These are phyloP conservation scores for Bimuria novae-zelandiae DNA, from an alignment of 2,329 filamentous ascomycete species.

Conservation along the genomic window DNA sequence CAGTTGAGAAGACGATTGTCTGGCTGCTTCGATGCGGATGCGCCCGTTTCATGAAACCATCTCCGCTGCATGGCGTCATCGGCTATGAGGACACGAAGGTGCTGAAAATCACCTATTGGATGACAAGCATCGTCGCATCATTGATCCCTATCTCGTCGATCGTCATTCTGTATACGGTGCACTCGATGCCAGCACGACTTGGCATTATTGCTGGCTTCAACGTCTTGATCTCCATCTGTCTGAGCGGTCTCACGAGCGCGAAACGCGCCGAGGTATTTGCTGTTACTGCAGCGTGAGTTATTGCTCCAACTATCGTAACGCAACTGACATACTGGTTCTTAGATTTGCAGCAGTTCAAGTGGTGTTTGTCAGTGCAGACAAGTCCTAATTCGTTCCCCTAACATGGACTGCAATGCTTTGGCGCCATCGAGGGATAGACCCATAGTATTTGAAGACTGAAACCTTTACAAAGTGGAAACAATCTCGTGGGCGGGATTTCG, in stretches of 20 bases:
- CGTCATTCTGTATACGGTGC: slow-evolving; percentile 9
- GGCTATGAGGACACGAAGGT: slow-evolving; percentile 7
- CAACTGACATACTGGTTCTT: not conserved
- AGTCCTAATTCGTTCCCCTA: no score
- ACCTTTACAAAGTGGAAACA: no score
- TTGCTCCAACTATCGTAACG: not conserved
- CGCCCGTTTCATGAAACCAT: slow-evolving; percentile 17
- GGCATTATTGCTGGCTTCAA: slow-evolving; percentile 13
- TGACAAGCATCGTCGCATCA: slow-evolving; percentile 14
- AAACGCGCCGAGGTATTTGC: slow-evolving; percentile 15
- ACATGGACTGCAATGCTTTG: no score
- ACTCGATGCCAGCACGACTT: slow-evolving; percentile 7
- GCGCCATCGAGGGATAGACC: no score
- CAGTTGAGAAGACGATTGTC: slow-evolving; percentile 13
- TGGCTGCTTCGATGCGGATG: slow-evolving; percentile 16
- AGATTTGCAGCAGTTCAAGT: slow-evolving; percentile 14
- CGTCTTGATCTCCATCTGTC: slow-evolving; percentile 9
- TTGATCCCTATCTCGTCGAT: slow-evolving; percentile 15
- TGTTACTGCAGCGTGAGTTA: slow-evolving; percentile 14
- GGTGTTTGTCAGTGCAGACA: slow-evolving; percentile 10
- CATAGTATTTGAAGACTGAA: no score
- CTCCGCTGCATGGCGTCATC: slow-evolving; percentile 7
- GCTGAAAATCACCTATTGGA: slow-evolving; percentile 13
- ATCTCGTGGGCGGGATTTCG: no score
- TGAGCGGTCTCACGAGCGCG: slow-evolving; percentile 11